Evolutionary conservation across 768 basidiomycete species (phyloP).

Genomic region (Hypholoma fasciculare): DNA sequence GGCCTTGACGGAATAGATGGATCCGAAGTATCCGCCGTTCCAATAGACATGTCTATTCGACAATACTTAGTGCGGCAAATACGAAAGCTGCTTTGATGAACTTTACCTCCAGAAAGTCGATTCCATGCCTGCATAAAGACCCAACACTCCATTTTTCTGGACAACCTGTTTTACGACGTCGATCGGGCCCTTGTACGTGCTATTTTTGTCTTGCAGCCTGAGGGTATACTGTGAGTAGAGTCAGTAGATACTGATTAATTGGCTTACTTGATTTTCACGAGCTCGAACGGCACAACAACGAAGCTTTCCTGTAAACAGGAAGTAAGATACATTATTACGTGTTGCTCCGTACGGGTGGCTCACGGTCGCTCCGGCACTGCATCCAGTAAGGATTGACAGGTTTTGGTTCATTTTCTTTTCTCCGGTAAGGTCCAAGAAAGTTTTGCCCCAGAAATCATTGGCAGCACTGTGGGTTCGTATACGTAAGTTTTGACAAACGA

Average conservation of each 20-base stretch:
- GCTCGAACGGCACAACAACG: slow-evolving; percentile 95
- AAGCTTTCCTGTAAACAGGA: slow-evolving; percentile 67
- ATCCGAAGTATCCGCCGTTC: slow-evolving; percentile 96
- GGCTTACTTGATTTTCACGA: slow-evolving; percentile 81
- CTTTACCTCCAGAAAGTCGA: slow-evolving; percentile 93
- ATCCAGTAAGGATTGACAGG: slow-evolving; percentile 89
- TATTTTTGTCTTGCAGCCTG: slow-evolving; percentile 90
- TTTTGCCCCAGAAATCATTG: slow-evolving; percentile 97
- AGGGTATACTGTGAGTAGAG: background rate
- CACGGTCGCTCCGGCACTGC: slow-evolving; percentile 88
- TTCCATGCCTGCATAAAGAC: slow-evolving; percentile 94
- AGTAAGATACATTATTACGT: background rate
- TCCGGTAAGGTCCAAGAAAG: slow-evolving; percentile 60
- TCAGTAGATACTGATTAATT: background rate
- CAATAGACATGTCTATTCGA: slow-evolving; percentile 72
- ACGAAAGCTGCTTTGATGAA: background rate
- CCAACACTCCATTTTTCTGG: slow-evolving; percentile 76
- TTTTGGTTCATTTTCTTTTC: slow-evolving; percentile 84
- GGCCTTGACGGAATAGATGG: slow-evolving; percentile 82
- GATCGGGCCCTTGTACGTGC: slow-evolving; percentile 87
- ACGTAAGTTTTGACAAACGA: slow-evolving; percentile 2
- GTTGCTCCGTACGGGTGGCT: slow-evolving; percentile 8
- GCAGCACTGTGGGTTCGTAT: slow-evolving; percentile 43
- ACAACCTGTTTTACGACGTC: slow-evolving; percentile 86
- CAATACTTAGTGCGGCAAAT: slow-evolving; percentile 4